phyloP scores from a whole-genome alignment of 352 stramenopile species.

The Phytopythium oedochilum region DNA sequence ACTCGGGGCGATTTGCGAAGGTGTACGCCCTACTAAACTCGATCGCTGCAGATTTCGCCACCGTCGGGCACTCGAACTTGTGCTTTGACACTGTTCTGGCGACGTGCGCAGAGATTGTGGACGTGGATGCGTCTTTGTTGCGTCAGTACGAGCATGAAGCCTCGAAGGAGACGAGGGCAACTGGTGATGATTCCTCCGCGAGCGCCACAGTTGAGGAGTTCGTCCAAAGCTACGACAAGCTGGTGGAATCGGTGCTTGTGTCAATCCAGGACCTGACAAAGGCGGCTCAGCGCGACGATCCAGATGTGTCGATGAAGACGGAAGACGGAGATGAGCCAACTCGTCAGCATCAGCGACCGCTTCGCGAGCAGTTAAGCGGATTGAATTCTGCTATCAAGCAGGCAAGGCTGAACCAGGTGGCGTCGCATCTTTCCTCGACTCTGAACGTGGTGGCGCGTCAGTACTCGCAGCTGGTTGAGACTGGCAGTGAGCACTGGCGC shows the following conservation, averaged over 20 bases:
- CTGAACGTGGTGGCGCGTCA: slow-evolving; percentile 45
- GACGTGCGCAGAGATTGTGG: background rate
- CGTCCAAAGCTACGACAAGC: slow-evolving; percentile 50
- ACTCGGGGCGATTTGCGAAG: slow-evolving; percentile 27
- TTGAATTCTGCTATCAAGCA: slow-evolving; percentile 60
- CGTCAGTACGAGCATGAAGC: background rate
- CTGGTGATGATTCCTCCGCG: background rate
- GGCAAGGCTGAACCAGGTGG: slow-evolving; percentile 66
- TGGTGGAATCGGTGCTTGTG: slow-evolving; percentile 73
- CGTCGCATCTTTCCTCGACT: slow-evolving; percentile 43
- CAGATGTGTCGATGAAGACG: slow-evolving; percentile 10
- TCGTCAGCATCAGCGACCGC: slow-evolving; percentile 6
- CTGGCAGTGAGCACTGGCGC: slow-evolving; percentile 21
- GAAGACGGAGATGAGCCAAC: slow-evolving; percentile 10
- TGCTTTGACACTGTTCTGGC: slow-evolving; percentile 14
- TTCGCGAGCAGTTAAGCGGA: slow-evolving; percentile 46
- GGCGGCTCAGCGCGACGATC: slow-evolving; percentile 11
- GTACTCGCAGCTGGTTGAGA: slow-evolving; percentile 30
- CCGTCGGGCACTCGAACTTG: slow-evolving; percentile 19
- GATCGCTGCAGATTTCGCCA: slow-evolving; percentile 22
- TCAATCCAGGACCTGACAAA: slow-evolving; percentile 81
- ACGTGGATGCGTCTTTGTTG: background rate
- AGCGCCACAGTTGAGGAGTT: slow-evolving; percentile 25
- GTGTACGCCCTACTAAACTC: slow-evolving; percentile 21
- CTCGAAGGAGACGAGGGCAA: too few relatives aligned